Conservation (phyloP, 192 early-diverging fungal species). For the Backusella luteola region DNA sequence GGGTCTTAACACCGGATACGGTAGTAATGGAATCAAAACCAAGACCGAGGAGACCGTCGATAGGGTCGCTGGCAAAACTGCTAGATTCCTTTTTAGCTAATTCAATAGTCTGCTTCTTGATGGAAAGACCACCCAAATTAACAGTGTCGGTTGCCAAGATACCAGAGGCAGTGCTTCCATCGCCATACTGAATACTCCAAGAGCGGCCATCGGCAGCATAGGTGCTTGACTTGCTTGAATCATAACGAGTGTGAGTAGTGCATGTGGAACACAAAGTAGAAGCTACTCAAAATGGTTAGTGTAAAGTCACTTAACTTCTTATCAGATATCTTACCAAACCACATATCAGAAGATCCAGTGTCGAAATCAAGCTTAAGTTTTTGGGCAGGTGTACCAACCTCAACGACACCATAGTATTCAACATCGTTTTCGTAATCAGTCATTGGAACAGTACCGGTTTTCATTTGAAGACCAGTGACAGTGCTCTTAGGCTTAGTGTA, state of each 20-base stretch:
- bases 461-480: not conserved
- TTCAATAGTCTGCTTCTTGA: conserved; percentile 61
- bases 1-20: conserved; percentile 48
- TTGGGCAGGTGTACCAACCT: conserved; percentile 65
- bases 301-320: not conserved
- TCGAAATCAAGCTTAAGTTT: conserved; percentile 70
- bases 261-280: conserved; percentile 32
- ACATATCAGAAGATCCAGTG: conserved; percentile 71
- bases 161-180: conserved; percentile 51
- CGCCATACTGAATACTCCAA: conserved; percentile 66
- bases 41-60: conserved; percentile 66
- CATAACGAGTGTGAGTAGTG: conserved; percentile 35
- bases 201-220: conserved; percentile 54
- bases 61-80: conserved; percentile 53
- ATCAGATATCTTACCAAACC: conserved; percentile 40
- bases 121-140: conserved; percentile 56
- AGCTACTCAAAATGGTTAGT: conserved; percentile 14
- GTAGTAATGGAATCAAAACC: conserved; percentile 52
- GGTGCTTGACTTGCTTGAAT: conserved; percentile 39
- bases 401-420: conserved; percentile 68
- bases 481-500: conserved; percentile 1
- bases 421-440: conserved; percentile 42
- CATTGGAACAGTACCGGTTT: conserved; percentile 27
- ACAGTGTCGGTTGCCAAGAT: conserved; percentile 52
- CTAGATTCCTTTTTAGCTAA: conserved; percentile 60